These are phyloP conservation scores for Eucommia ulmoides DNA, from an alignment of 257 asterid genomes.

Conservation along the genomic window DNA sequence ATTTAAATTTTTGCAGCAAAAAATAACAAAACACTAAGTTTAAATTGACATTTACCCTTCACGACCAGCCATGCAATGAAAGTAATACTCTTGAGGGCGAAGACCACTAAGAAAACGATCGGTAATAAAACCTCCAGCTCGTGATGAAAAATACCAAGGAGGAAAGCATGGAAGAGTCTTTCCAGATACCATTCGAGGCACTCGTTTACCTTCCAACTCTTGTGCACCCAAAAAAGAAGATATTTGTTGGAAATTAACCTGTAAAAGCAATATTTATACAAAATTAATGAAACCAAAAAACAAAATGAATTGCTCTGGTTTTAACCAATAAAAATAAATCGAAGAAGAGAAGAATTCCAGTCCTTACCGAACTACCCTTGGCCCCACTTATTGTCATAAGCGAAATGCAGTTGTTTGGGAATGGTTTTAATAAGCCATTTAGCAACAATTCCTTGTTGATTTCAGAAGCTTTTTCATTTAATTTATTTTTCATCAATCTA, in stretches of 20 bases:
- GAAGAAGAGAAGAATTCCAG: slow-evolving; percentile 5
- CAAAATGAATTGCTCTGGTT: no score
- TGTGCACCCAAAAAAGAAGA: slow-evolving; percentile 95
- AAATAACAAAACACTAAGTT: no score
- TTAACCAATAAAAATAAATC: no score
- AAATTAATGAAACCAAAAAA: no score
- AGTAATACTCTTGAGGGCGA: slow-evolving; percentile 94
- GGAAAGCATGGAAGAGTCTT: slow-evolving; percentile 88
- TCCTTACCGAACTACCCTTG: slow-evolving; percentile 94
- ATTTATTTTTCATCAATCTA: slow-evolving; percentile 88
- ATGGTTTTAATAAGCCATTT: slow-evolving; percentile 69
- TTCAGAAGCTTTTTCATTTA: slow-evolving; percentile 68
- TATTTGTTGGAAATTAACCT: slow-evolving; percentile 98
- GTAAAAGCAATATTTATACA: no score
- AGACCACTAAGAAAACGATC: slow-evolving; percentile 96
- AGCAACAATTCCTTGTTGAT: slow-evolving; percentile 76
- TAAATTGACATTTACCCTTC: slow-evolving; percentile 71
- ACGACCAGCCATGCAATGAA: slow-evolving; percentile 99
- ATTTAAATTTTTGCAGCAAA: no score
- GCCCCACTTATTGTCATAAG: slow-evolving; percentile 97
- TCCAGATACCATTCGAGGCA: slow-evolving; percentile 98
- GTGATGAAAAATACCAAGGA: slow-evolving; percentile 90
- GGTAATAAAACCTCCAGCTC: slow-evolving; percentile 95
- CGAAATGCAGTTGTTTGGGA: slow-evolving; percentile 90
- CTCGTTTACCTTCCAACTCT: slow-evolving; percentile 98